Percentiles rank a stretch among this genome's conserved stretches.
Evolutionary conservation across 139 green algal species (phyloP).

Genomic region (Astrephomene gubernaculifera): DNA sequence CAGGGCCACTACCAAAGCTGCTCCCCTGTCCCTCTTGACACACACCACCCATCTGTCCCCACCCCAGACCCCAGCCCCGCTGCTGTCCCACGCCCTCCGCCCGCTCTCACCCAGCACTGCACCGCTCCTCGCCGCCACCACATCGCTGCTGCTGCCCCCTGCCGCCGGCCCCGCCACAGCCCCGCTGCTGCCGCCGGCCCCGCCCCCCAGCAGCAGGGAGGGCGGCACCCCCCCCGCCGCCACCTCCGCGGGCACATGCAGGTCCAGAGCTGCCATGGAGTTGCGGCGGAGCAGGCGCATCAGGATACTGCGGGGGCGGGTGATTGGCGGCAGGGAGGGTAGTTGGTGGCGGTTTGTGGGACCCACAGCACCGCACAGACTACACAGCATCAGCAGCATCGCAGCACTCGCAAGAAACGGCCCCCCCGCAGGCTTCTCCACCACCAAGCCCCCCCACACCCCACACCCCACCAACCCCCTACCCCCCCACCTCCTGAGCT

Average conservation of each 20-base stretch:
- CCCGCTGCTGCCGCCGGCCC: not conserved
- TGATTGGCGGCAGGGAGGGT: not conserved
- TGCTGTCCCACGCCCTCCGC: not conserved
- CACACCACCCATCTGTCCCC: not conserved
- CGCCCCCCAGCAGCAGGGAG: too few species aligned
- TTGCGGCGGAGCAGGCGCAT: constrained; percentile 87
- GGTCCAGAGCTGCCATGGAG: constrained; percentile 84
- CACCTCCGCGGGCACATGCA: constrained; percentile 71
- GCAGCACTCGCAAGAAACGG: not conserved
- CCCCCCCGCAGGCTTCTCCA: not conserved
- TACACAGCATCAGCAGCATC: not conserved
- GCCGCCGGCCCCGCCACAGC: not conserved
- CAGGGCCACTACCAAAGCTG: too few species aligned
- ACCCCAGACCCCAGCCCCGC: not conserved
- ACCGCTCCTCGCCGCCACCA: constrained; percentile 69
- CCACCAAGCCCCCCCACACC: not conserved
- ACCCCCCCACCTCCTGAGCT: constrained; percentile 75
- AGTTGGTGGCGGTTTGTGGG: not conserved
- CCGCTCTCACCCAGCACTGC: constrained; percentile 74
- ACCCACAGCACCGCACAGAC: too few species aligned
- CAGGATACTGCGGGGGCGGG: constrained; percentile 58
- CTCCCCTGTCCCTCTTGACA: not conserved
- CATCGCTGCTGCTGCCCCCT: constrained; percentile 40
- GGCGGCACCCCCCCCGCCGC: too few species aligned
- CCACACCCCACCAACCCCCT: not conserved